Evolutionary conservation across 2,329 filamentous ascomycete species (phyloP).

Genomic region (Clarireedia hainanense): DNA sequence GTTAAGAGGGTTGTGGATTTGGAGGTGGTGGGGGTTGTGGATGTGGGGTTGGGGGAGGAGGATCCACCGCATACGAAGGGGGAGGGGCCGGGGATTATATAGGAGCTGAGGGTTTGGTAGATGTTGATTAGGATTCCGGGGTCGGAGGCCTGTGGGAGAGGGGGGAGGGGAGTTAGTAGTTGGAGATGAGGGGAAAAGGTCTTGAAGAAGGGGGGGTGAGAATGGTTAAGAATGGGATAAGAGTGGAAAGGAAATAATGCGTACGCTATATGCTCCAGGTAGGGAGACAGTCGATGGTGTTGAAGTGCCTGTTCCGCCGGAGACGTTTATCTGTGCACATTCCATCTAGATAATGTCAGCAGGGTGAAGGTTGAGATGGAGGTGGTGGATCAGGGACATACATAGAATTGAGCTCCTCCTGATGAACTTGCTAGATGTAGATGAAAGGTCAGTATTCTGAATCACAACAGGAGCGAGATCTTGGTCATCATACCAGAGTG

Average conservation of each 20-base stretch:
- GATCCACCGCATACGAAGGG: conserved; percentile 18
- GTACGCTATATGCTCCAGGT: conserved; percentile 18
- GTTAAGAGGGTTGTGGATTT: not conserved
- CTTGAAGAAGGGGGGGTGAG: too few species aligned
- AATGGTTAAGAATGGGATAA: too few species aligned
- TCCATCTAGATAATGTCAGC: conserved; percentile 27
- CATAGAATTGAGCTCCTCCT: conserved; percentile 40
- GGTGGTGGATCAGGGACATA: too few species aligned
- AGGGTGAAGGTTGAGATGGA: too few species aligned
- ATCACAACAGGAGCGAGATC: too few species aligned
- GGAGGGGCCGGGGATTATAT: conserved; percentile 34
- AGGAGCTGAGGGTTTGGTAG: conserved; percentile 30
- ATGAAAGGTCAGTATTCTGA: too few species aligned
- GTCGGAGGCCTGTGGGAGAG: conserved; percentile 28
- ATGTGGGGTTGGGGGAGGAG: not conserved
- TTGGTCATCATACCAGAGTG: conserved; percentile 33
- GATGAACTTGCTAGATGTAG: not conserved
- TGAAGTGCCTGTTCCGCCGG: conserved; percentile 29
- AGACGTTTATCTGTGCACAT: conserved; percentile 41
- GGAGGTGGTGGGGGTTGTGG: not conserved
- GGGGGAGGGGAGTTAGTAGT: too few species aligned
- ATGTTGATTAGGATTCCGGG: conserved; percentile 43
- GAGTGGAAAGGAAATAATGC: too few species aligned
- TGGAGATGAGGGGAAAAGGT: too few species aligned
- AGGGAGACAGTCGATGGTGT: conserved; percentile 20